Percentiles rank a stretch among this genome's conserved stretches.
These are phyloP conservation scores for Gastrolobium bilobum DNA, from an alignment of 306 rosid species.

Conservation along the genomic window DNA sequence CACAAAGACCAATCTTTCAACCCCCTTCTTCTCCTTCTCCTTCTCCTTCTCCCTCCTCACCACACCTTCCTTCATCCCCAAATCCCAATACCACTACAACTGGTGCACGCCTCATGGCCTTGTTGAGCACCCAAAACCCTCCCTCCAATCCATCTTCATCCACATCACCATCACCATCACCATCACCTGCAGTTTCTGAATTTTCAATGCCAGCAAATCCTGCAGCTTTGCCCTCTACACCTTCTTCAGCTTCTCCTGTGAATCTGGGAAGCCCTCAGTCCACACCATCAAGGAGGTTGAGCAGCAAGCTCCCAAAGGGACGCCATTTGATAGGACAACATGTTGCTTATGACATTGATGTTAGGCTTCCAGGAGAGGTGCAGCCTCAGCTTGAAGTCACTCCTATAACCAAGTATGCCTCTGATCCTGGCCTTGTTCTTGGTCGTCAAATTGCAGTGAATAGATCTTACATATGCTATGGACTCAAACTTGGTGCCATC, in stretches of 20 bases:
- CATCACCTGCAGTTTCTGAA: slow-evolving; percentile 47
- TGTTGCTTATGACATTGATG: slow-evolving; percentile 68
- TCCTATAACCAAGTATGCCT: slow-evolving; percentile 78
- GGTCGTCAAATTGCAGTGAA: slow-evolving; percentile 83
- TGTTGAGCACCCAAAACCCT: slow-evolving; percentile 60
- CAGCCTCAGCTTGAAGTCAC: slow-evolving; percentile 86
- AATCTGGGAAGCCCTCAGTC: slow-evolving; percentile 47
- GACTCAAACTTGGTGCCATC: slow-evolving; percentile 75
- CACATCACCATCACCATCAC: background rate
- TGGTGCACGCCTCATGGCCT: slow-evolving; percentile 69
- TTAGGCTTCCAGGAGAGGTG: slow-evolving; percentile 63
- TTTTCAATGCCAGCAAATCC: slow-evolving; percentile 41
- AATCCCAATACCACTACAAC: slow-evolving; percentile 50
- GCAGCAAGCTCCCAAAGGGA: slow-evolving; percentile 68
- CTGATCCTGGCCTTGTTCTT: slow-evolving; percentile 74
- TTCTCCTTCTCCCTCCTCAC: slow-evolving; percentile 49
- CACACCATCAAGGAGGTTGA: slow-evolving; percentile 64
- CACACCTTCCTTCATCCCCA: slow-evolving; percentile 53
- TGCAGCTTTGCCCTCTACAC: slow-evolving; percentile 33
- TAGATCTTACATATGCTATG: slow-evolving; percentile 79
- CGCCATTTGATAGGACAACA: slow-evolving; percentile 66
- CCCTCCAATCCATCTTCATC: slow-evolving; percentile 45
- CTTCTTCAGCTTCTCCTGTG: slow-evolving; percentile 36
- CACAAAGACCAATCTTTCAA: slow-evolving; percentile 54
- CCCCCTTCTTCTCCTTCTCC: slow-evolving; percentile 48